A percentile compares a stretch with the other conserved stretches of the same genome.
phyloP scores from a whole-genome alignment of 768 basidiomycete genomes.

The Lactarius vividus region DNA sequence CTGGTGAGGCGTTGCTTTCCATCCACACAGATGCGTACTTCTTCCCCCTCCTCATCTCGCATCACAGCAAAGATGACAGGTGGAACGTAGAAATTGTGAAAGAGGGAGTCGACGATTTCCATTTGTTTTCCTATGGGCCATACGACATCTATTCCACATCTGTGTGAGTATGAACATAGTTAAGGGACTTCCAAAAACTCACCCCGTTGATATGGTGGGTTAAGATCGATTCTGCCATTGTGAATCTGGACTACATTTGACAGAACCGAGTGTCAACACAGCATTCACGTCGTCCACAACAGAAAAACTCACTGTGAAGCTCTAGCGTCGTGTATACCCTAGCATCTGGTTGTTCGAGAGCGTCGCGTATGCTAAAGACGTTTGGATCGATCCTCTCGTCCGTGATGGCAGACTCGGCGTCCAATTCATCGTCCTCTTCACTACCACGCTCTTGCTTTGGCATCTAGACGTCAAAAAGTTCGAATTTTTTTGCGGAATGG shows the following conservation, averaged over 20 bases:
- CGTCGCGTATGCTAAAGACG: conserved; percentile 30
- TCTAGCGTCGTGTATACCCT: conserved; percentile 30
- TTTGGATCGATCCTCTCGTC: conserved; percentile 25
- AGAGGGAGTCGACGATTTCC: conserved; percentile 50
- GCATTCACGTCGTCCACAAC: not conserved
- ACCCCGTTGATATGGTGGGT: conserved; percentile 75
- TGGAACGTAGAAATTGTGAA: conserved; percentile 53
- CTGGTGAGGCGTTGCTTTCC: conserved; percentile 54
- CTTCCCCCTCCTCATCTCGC: conserved; percentile 40
- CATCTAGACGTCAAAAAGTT: not conserved
- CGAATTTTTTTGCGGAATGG: not conserved
- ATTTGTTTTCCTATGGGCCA: conserved; percentile 71
- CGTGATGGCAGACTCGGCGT: conserved; percentile 23
- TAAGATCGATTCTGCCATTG: conserved; percentile 65
- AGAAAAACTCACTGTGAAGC: conserved; percentile 29
- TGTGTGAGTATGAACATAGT: not conserved
- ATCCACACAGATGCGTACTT: conserved; percentile 48
- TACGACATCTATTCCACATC: conserved; percentile 56
- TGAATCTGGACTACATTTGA: conserved; percentile 57
- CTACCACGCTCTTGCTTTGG: conserved; percentile 12
- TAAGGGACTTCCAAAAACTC: conserved; percentile 20
- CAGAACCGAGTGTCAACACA: not conserved
- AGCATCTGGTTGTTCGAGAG: conserved; percentile 29
- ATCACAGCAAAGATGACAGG: conserved; percentile 48
- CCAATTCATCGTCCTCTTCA: conserved; percentile 20